Base-by-base conservation (phyloP, 805 yeast species). In the Schizosaccharomyces japonicus region DNA sequence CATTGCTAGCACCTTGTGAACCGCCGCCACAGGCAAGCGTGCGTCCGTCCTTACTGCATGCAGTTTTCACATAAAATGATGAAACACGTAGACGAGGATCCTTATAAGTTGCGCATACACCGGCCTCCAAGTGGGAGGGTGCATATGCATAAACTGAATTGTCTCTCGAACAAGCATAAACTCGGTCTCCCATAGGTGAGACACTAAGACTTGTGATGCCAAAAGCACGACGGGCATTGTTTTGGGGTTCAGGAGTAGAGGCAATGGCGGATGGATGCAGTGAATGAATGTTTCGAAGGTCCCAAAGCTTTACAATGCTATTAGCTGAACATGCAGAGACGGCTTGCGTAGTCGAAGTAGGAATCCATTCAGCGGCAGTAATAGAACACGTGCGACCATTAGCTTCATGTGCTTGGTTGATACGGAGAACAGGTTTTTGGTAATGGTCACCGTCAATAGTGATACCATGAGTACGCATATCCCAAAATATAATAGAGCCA, bases 401-500 rank as follows among this genome's bases (percentile, higher is more conserved):
- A 5, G 21, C 26, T 29, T 27, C 46, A 27, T 42, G 46, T 3
- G 46, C 46, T 25, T 27, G 10, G 17, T 17, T 27, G 23, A 42
- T 29, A 13, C 19, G 15, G n/a, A 27, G 21, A 3, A 42, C 46
- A 7, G 46, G 46, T 29, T 42, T 42, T 8, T 42, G 46, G 27
- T 15, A 15, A 27, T 27, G 33, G 15, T 27, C 33, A 4, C 46
- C 46, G 29, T 29, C 46, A 29, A 27, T 27, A 10, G 33, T 42
- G 21, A 29, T 29, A 11, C 33, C 46, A 8, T 27, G 31, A 17
- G 39, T 30, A n/a, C 47, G 40, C 39, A 45, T 29, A 45, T 45
- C 47, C 47, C 47, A 45, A 30, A 45, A 25, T 13, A 30, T 29
- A 21, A 45, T 29, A 8, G 28, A 23, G 7, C 47, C 47, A 45